Conservation (phyloP, 2,329 filamentous ascomycete genomes). For the Aspergillus sclerotialis region DNA sequence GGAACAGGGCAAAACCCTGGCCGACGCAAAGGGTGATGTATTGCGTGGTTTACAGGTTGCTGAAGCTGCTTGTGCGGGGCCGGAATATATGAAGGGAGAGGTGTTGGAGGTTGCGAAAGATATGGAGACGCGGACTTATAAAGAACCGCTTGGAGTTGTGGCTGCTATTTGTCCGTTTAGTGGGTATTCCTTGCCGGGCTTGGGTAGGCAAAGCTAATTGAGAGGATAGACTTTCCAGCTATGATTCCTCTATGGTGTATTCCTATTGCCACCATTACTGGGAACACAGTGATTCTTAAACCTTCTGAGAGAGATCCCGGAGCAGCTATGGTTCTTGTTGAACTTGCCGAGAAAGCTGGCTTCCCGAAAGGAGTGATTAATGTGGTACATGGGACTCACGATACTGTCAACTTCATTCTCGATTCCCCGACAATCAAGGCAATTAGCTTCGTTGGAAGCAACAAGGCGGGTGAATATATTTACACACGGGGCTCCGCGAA, state of each 20-base stretch:
- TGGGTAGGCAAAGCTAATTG: no score
- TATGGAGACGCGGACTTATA: conserved; percentile 58
- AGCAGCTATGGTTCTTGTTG: conserved; percentile 53
- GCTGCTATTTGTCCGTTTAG: conserved; percentile 58
- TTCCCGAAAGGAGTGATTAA: conserved; percentile 56
- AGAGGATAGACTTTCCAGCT: conserved; percentile 58
- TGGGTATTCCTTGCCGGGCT: no score
- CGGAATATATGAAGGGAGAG: conserved; percentile 55
- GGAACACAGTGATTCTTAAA: conserved; percentile 53
- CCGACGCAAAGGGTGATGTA: conserved; percentile 57
- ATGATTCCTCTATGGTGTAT: conserved; percentile 61
- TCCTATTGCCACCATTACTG: conserved; percentile 51
- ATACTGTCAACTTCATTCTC: conserved; percentile 59
- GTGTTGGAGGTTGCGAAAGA: conserved; percentile 57
- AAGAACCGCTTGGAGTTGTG: conserved; percentile 54
- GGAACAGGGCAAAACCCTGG: conserved; percentile 59
- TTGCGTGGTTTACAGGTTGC: conserved; percentile 57
- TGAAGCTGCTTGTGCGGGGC: conserved; percentile 58
- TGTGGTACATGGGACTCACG: conserved; percentile 54
- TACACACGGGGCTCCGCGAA: conserved; percentile 54
- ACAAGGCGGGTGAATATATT: conserved; percentile 61
- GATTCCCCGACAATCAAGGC: conserved; percentile 60
- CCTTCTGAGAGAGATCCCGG: conserved; percentile 55
- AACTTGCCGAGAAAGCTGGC: conserved; percentile 51
- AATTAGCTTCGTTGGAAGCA: conserved; percentile 59